These are phyloP conservation scores for Melanomma pulvis-pyrius DNA, from an alignment of 495 filamentous ascomycete genomes.

Conservation along the genomic window DNA sequence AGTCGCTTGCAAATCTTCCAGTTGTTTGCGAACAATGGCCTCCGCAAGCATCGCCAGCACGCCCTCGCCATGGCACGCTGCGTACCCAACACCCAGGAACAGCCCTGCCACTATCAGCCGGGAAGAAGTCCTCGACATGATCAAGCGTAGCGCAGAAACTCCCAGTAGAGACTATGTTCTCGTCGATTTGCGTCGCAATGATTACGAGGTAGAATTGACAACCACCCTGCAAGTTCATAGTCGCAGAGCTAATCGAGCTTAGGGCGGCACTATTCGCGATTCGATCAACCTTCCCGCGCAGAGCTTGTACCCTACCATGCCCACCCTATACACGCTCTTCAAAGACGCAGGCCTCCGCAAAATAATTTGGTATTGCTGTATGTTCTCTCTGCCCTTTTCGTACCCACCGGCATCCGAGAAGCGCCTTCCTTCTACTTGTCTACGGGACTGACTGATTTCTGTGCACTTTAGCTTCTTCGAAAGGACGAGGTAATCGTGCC, in stretches of 20 bases:
- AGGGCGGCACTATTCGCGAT: constrained; percentile 66
- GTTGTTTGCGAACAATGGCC: constrained; percentile 8
- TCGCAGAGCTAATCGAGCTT: not conserved
- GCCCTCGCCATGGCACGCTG: constrained; percentile 3
- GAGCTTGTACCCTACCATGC: constrained; percentile 61
- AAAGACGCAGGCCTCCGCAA: constrained; percentile 51
- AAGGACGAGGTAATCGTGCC: constrained; percentile 63
- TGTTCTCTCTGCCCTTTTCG: constrained; percentile 18
- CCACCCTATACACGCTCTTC: constrained; percentile 60
- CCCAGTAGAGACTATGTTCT: constrained; percentile 11
- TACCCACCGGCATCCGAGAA: no score
- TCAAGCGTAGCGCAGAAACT: not conserved
- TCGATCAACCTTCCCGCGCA: constrained; percentile 76
- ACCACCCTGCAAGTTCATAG: no score
- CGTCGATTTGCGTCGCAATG: constrained; percentile 17
- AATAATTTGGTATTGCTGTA: constrained; percentile 73
- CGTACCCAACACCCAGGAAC: constrained; percentile 9
- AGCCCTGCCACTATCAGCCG: not conserved
- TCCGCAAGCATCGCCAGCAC: not conserved
- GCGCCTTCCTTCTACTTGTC: no score
- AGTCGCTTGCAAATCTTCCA: no score
- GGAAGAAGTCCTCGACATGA: constrained; percentile 4
- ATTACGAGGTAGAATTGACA: constrained; percentile 9
- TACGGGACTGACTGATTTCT: not conserved
- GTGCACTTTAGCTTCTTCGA: constrained; percentile 58